Evolutionary conservation across 306 rosid genomes (phyloP).

Genomic region (Begonia masoniana): DNA sequence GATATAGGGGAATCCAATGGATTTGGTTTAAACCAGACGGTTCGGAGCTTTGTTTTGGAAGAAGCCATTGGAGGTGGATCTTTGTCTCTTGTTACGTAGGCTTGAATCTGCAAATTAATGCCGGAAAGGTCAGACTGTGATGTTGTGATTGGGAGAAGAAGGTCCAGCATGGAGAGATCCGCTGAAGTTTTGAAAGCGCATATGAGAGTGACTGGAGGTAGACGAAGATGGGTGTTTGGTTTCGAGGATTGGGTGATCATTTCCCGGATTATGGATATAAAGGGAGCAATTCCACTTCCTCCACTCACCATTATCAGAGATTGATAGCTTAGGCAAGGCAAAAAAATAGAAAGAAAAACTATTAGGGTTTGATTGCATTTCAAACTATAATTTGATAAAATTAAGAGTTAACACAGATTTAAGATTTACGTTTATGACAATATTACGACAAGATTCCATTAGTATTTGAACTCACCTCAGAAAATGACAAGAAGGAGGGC

Average conservation of each 20-base stretch:
- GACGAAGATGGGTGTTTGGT: constrained; percentile 7
- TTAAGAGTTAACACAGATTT: too few relatives aligned
- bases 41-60: constrained; percentile 11
- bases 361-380: not conserved
- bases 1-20: constrained; percentile 18
- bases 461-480: constrained; percentile 24
- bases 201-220: constrained; percentile 13
- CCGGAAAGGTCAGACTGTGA: constrained; percentile 1
- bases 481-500: constrained; percentile 34
- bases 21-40: constrained; percentile 14
- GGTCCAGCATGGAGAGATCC: constrained; percentile 24
- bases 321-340: too few relatives aligned
- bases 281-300: too few relatives aligned
- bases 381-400: not conserved
- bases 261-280: constrained; percentile 22
- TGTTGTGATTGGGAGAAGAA: constrained; percentile 19
- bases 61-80: not conserved
- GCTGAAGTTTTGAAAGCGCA: constrained; percentile 34
- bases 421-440: not conserved
- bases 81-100: constrained; percentile 22
- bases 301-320: too few relatives aligned
- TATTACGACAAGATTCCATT: not conserved
- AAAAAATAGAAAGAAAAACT: not conserved
- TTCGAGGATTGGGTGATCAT: constrained; percentile 28
- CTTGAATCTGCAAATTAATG: constrained; percentile 16